These are phyloP conservation scores for Leccinum solheimii DNA, from an alignment of 1,284 basidiomycete species.

Conservation along the genomic window DNA sequence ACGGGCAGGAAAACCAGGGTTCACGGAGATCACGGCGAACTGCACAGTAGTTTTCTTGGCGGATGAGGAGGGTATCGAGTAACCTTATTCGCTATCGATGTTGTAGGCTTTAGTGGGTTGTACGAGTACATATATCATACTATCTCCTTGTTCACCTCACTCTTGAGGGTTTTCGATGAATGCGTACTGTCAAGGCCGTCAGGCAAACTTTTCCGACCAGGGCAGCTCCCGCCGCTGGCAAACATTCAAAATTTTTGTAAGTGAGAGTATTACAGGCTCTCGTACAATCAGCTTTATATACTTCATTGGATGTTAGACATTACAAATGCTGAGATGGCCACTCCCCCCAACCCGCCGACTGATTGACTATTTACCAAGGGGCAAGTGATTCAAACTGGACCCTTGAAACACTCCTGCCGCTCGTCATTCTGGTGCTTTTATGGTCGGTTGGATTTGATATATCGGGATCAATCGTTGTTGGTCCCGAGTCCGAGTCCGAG, in stretches of 20 bases:
- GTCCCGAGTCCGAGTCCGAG: background rate
- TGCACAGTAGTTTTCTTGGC: slow-evolving; percentile 1
- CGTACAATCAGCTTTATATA: background rate
- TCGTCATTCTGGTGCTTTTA: background rate
- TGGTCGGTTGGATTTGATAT: background rate
- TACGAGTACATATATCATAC: slow-evolving; percentile 4
- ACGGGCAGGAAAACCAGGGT: slow-evolving; percentile 23
- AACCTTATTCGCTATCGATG: slow-evolving; percentile 5
- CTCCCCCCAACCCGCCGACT: background rate
- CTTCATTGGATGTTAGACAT: background rate
- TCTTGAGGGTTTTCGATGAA: background rate
- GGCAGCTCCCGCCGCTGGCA: background rate
- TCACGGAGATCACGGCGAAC: slow-evolving; percentile 27
- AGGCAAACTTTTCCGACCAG: background rate
- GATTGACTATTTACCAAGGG: background rate
- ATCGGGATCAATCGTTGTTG: background rate
- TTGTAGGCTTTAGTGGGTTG: slow-evolving; percentile 22
- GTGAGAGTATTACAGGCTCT: background rate
- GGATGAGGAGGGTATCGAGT: background rate
- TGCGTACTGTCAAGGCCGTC: background rate
- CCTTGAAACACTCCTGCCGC: background rate
- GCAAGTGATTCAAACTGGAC: background rate
- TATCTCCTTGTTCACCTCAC: background rate
- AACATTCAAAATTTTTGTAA: background rate
- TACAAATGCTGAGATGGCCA: background rate